These are phyloP conservation scores for Metschnikowia continentalis DNA, from an alignment of 805 yeast species.

Conservation along the genomic window DNA sequence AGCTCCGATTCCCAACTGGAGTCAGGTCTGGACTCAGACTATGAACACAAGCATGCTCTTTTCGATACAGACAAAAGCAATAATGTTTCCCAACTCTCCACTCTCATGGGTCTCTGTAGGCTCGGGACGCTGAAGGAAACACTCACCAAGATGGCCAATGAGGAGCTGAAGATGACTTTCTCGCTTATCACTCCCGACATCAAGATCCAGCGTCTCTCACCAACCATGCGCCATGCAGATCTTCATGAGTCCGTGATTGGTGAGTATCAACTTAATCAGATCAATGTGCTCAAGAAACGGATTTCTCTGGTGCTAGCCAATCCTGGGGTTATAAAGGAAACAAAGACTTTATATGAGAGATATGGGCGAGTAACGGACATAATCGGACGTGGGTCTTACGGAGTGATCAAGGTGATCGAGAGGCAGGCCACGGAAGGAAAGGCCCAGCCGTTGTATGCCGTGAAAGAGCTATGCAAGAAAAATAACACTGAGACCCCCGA, in stretches of 20 bases:
- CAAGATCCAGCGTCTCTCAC: conserved; percentile 25
- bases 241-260: conserved; percentile 25
- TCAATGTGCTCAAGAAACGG: conserved; percentile 20
- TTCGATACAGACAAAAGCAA: conserved; percentile 15
- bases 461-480: conserved; percentile 29
- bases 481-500: conserved; percentile 23
- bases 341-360: conserved; percentile 28
- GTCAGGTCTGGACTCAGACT: conserved; percentile 1
- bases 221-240: conserved; percentile 18
- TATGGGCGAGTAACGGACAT: conserved; percentile 33
- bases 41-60: conserved; percentile 26
- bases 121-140: conserved; percentile 18
- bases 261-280: conserved; percentile 24
- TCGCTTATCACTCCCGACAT: conserved; percentile 23
- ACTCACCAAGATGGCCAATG: conserved; percentile 24
- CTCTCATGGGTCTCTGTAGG: conserved; percentile 37
- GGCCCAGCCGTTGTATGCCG: conserved; percentile 23
- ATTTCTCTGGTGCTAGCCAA: conserved; percentile 17
- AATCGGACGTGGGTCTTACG: conserved; percentile 46
- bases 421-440: conserved; percentile 16
- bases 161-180: conserved; percentile 31
- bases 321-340: conserved; percentile 6
- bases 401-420: conserved; percentile 40
- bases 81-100: conserved; percentile 22
- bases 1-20: not conserved